Percentiles rank a stretch among this genome's conserved stretches.
phyloP scores from a whole-genome alignment of 2,329 filamentous ascomycete genomes.

The Apiospora sp. region DNA sequence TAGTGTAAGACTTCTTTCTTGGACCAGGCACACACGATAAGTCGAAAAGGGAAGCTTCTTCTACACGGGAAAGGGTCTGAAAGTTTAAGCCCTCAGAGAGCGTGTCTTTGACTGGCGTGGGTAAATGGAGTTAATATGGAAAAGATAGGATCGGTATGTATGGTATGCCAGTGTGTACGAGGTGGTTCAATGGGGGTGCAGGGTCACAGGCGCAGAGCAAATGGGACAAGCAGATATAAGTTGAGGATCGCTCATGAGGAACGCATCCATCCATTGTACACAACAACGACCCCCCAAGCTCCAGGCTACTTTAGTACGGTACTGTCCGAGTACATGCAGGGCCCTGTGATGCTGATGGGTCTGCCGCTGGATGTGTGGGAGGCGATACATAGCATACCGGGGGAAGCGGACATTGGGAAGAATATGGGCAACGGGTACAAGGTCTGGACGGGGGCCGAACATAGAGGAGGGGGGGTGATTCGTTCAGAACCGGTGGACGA shows the following conservation, averaged over 20 bases:
- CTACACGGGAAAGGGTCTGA: slow-evolving; percentile 38
- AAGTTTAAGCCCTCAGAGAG: slow-evolving; percentile 42
- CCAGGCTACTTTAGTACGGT: slow-evolving; percentile 24
- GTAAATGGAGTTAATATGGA: slow-evolving; percentile 54
- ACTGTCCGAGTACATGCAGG: slow-evolving; percentile 31
- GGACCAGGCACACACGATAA: slow-evolving; percentile 27
- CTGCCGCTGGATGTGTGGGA: slow-evolving; percentile 29
- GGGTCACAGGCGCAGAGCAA: slow-evolving; percentile 40
- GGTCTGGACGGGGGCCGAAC: slow-evolving; percentile 34
- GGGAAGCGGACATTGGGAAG: slow-evolving; percentile 24
- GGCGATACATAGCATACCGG: slow-evolving; percentile 28
- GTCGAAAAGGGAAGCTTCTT: slow-evolving; percentile 30
- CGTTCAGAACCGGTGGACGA: slow-evolving; percentile 30
- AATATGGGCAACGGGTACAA: slow-evolving; percentile 33
- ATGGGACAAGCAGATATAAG: slow-evolving; percentile 45
- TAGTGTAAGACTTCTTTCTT: not conserved
- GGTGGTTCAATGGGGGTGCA: slow-evolving; percentile 45
- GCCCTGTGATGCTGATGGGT: slow-evolving; percentile 27
- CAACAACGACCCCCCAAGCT: slow-evolving; percentile 12
- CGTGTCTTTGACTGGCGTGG: slow-evolving; percentile 50
- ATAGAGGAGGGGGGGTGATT: slow-evolving; percentile 35
- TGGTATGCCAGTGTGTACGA: slow-evolving; percentile 44
- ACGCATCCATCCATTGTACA: slow-evolving; percentile 26
- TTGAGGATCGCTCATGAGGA: slow-evolving; percentile 40
- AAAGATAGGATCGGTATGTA: slow-evolving; percentile 38